These are phyloP conservation scores for Rhizomucor pusillus DNA, from an alignment of 371 early-diverging fungal genomes.

Conservation along the genomic window DNA sequence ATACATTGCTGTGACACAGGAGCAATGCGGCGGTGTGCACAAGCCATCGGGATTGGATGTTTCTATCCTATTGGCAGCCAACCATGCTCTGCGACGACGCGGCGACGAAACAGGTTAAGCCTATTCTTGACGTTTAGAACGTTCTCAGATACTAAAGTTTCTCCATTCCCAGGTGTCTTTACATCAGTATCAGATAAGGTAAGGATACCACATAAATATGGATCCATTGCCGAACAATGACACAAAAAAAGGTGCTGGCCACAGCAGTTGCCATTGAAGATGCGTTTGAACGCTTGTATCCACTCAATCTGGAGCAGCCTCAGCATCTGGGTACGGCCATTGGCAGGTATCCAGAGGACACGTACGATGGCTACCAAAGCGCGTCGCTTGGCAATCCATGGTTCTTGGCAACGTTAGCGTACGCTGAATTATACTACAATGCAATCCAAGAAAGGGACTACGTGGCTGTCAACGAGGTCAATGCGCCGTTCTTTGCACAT, in stretches of 20 bases:
- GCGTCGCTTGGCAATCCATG: constrained; percentile 69
- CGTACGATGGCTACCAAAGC: constrained; percentile 60
- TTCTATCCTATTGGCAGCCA: constrained; percentile 58
- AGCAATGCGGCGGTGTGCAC: constrained; percentile 25
- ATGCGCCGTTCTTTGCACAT: constrained; percentile 35
- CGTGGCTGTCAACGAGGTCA: constrained; percentile 41
- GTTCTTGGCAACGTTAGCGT: constrained; percentile 63
- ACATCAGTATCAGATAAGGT: constrained; percentile 46
- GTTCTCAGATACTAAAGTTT: too few species aligned
- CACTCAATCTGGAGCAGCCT: constrained; percentile 43
- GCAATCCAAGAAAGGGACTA: constrained; percentile 31
- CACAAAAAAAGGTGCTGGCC: constrained; percentile 37
- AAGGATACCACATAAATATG: background rate
- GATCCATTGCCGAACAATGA: background rate
- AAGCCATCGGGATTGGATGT: constrained; percentile 57
- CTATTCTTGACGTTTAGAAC: too few species aligned
- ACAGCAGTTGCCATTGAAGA: constrained; percentile 48
- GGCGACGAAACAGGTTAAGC: background rate
- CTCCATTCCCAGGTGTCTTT: constrained; percentile 28
- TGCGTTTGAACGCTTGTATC: constrained; percentile 45
- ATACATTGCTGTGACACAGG: constrained; percentile 39
- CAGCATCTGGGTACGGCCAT: constrained; percentile 43
- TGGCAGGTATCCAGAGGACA: constrained; percentile 77
- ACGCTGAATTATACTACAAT: constrained; percentile 67
- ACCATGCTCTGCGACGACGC: constrained; percentile 27